Evolutionary conservation across 805 yeast species (phyloP), one percentile per base, ranked within the genome.

Genomic region (Candida sonorensis): DNA sequence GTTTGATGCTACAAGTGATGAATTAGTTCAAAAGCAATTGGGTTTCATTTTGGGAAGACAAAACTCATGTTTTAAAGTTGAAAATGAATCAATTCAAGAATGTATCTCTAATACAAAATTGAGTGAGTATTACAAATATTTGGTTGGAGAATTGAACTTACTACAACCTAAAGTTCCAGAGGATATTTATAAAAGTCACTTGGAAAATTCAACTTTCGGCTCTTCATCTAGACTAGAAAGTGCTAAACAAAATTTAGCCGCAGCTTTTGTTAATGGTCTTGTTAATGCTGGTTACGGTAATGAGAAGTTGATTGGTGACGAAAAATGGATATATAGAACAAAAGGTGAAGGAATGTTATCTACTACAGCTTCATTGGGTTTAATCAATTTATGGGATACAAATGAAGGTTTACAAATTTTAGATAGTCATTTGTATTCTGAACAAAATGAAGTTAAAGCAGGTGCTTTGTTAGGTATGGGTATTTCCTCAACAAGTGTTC

Each of bases 401-500:
- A 75, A 77, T 48, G 90, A 83, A 45, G 97, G 97, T 42, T 71
- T 92, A 43, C 96, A 90, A 61, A 75, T 75, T 36, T 69, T 92
- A 48, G 97, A 92, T 61, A 84, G 82, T 57, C 88, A 81, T 57
- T 65, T 90, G 36, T 88, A 88, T 51, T 80, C 94, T 4, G 72
- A 78, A 12, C 95, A 87, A 48, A 80, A 77, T 37, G 90, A 85
- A 51, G 75, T 88, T 45, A 86, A 86, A 62, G 96, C 97, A 6
- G 99, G 99, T 61, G 95, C 98, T 5, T 67, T 92, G 37, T 69
- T 92, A 44, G 99, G 97, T 57, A 85, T 86, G 59, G 98, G 97
- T 57, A 72, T 92, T 29, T 79, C 86, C 5, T 84, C 94, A 18
- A 71, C 94, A 15, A 94, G 94, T 59, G 90, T 92, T 34, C 95